phyloP scores from a whole-genome alignment of 1,284 basidiomycete genomes.

The Wallemia hederae region DNA sequence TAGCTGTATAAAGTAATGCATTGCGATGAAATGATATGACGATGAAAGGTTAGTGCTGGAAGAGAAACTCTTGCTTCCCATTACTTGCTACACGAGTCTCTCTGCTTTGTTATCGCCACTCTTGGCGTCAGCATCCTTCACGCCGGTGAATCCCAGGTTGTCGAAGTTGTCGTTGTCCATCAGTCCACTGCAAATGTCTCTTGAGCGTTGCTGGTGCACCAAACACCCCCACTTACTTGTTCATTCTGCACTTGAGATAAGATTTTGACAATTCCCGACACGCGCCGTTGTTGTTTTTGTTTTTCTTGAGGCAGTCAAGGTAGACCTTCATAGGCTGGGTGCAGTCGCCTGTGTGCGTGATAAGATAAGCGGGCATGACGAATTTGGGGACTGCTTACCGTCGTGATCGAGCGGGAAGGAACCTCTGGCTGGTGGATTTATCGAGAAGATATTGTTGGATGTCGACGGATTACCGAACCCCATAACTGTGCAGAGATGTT shows the following conservation, averaged over 20 bases:
- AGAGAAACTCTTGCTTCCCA: too few species aligned
- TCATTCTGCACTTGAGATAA: neutral
- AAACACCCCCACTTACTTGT: neutral
- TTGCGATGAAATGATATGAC: too few species aligned
- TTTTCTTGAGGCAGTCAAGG: neutral
- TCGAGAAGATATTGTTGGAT: neutral
- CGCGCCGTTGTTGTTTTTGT: neutral
- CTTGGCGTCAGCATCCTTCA: neutral
- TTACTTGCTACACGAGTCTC: neutral
- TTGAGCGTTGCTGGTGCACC: neutral
- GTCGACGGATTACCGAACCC: neutral
- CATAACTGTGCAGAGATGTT: neutral
- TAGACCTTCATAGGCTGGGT: neutral
- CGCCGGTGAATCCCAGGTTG: neutral
- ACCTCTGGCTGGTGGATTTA: neutral
- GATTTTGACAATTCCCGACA: neutral
- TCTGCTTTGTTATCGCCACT: neutral
- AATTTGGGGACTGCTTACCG: neutral
- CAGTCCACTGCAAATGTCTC: neutral
- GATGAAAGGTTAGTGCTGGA: too few species aligned
- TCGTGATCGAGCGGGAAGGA: neutral
- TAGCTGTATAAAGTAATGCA: constrained; percentile 6
- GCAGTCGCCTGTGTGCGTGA: neutral
- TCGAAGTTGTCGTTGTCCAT: neutral
- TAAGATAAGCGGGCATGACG: neutral